Conservation (phyloP, 208 protist genomes). For the Acanthamoeba castellanii region DNA sequence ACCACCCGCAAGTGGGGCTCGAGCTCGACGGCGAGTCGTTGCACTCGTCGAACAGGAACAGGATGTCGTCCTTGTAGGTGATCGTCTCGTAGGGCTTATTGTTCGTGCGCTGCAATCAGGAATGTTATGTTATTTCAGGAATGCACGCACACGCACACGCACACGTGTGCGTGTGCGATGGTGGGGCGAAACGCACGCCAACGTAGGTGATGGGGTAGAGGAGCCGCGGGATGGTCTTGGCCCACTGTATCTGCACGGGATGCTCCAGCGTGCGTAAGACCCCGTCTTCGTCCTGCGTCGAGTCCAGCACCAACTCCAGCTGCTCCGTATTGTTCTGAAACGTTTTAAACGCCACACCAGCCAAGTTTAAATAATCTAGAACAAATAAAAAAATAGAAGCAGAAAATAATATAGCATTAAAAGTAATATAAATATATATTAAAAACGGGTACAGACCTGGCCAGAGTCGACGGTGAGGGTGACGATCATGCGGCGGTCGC, state of each 20-base stretch:
- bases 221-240: slow-evolving; percentile 51
- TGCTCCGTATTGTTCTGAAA: slow-evolving; percentile 59
- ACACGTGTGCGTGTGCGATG: neutral
- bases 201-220: slow-evolving; percentile 58
- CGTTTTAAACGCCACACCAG: no score
- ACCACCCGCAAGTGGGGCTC: slow-evolving; percentile 29
- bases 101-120: neutral
- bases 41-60: slow-evolving; percentile 55
- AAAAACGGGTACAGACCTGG: neutral
- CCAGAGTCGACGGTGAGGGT: slow-evolving; percentile 30
- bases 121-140: neutral
- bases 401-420: neutral
- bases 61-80: slow-evolving; percentile 31
- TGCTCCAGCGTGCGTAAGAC: neutral
- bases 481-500: slow-evolving; percentile 7
- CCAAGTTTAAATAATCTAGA: no score
- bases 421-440: neutral
- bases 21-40: neutral
- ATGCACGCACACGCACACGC: no score
- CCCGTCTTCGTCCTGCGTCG: neutral
- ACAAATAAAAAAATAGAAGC: neutral
- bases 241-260: neutral
- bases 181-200: neutral
- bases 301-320: neutral
- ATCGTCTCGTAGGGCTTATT: slow-evolving; percentile 63